These are phyloP conservation scores for Aspergillus sp. DNA, from an alignment of 2,329 filamentous ascomycete genomes.

Conservation along the genomic window DNA sequence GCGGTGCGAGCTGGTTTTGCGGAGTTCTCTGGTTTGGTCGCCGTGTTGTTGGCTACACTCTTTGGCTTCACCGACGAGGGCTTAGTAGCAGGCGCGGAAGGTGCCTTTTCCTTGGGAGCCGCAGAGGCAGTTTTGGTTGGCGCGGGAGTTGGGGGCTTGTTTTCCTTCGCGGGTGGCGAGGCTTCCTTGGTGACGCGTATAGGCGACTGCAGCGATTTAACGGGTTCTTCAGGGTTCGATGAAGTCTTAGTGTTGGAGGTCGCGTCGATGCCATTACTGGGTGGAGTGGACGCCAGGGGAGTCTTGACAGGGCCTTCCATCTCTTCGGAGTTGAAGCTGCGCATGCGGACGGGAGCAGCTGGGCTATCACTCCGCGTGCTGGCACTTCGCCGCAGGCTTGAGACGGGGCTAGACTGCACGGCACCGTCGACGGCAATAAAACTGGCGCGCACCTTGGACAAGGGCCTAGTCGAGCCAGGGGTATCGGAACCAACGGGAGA, in stretches of 20 bases:
- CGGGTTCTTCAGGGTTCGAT: neutral
- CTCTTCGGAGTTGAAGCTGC: constrained; percentile 29
- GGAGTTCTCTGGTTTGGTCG: constrained; percentile 25
- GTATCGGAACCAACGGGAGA: constrained; percentile 55
- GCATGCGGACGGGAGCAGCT: constrained; percentile 25
- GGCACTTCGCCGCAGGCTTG: constrained; percentile 40
- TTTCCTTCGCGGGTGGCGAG: constrained; percentile 17
- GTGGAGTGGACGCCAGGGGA: constrained; percentile 25
- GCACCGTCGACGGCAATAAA: constrained; percentile 68
- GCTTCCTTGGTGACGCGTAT: constrained; percentile 6
- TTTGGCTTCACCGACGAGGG: constrained; percentile 21
- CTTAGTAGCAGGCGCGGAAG: constrained; percentile 4
- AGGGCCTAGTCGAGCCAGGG: constrained; percentile 51
- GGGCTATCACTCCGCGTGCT: constrained; percentile 34
- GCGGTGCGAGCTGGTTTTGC: constrained; percentile 17
- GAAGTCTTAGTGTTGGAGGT: constrained; percentile 15
- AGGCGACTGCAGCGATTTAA: neutral
- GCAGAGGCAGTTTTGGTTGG: constrained; percentile 7
- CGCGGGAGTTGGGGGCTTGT: constrained; percentile 8
- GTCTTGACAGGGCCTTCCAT: constrained; percentile 29
- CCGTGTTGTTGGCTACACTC: constrained; percentile 4
- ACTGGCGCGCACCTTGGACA: constrained; percentile 72
- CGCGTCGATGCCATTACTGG: constrained; percentile 20
- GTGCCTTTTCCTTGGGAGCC: neutral
- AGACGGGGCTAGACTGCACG: constrained; percentile 39